Evolutionary conservation across 306 rosid species (phyloP).

Genomic region (Gynostemma pentaphyllum): DNA sequence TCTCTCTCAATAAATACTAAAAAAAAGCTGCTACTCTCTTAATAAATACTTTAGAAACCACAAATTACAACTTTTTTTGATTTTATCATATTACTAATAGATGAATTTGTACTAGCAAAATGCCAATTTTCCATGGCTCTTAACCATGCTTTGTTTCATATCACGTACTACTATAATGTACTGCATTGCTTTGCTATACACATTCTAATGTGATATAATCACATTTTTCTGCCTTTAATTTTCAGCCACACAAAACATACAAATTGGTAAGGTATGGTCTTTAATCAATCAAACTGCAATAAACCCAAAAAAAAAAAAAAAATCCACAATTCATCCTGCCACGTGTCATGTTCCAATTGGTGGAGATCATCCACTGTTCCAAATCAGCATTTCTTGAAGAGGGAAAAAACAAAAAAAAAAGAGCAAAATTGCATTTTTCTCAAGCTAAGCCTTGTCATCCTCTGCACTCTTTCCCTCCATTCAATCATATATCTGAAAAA

Average conservation of each 20-base stretch:
- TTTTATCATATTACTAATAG: too few species aligned
- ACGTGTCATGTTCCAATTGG: slow-evolving; percentile 23
- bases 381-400: slow-evolving; percentile 23
- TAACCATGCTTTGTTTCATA: too few species aligned
- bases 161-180: background rate
- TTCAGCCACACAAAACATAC: slow-evolving; percentile 35
- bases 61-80: too few species aligned
- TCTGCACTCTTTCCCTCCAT: slow-evolving; percentile 6
- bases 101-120: background rate
- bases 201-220: background rate
- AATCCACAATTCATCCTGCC: slow-evolving; percentile 16
- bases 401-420: background rate
- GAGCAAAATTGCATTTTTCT: slow-evolving; percentile 6
- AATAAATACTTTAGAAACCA: too few species aligned
- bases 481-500: slow-evolving; percentile 12
- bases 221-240: slow-evolving; percentile 4
- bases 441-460: slow-evolving; percentile 28
- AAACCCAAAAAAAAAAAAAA: too few species aligned
- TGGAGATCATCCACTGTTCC: slow-evolving; percentile 19
- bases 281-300: slow-evolving; percentile 1
- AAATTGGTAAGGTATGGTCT: background rate
- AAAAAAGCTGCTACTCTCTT: too few species aligned
- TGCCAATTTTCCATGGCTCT: too few species aligned
- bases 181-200: background rate
- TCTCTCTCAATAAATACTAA: too few species aligned